Evolutionary conservation across 805 yeast genomes (phyloP).

Genomic region (Ogataea salicorniae): DNA sequence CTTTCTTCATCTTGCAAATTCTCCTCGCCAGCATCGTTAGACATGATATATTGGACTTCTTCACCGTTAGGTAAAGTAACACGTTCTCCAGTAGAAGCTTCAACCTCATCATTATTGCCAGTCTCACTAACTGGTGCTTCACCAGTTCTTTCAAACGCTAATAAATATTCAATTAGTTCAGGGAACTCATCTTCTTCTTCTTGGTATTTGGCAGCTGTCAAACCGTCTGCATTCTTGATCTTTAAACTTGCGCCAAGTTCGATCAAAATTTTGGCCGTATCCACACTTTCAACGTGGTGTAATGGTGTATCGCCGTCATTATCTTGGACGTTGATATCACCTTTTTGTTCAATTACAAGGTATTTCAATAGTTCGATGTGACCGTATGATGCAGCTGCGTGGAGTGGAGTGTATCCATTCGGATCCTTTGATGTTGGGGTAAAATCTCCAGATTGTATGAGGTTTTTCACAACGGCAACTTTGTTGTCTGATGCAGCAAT

Average conservation of each 20-base stretch:
- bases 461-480: conserved; percentile 48
- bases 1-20: conserved; percentile 38
- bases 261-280: conserved; percentile 60
- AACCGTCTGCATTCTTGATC: conserved; percentile 64
- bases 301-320: conserved; percentile 93
- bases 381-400: conserved; percentile 95
- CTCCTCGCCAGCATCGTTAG: conserved; percentile 37
- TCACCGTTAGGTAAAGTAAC: conserved; percentile 32
- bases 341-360: conserved; percentile 50
- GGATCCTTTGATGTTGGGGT: conserved; percentile 77
- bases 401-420: conserved; percentile 94
- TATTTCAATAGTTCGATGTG: conserved; percentile 61
- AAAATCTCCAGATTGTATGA: conserved; percentile 44
- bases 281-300: conserved; percentile 77
- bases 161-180: conserved; percentile 64
- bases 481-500: conserved; percentile 89
- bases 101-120: background rate
- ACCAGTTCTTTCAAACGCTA: conserved; percentile 28
- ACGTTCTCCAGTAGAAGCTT: background rate
- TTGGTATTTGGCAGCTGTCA: conserved; percentile 66
- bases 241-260: conserved; percentile 62
- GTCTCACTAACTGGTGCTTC: background rate
- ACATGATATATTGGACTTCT: conserved; percentile 53
- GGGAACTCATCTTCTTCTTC: conserved; percentile 85
- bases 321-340: conserved; percentile 79